These are phyloP conservation scores for Ophiosphaerella narmari DNA, from an alignment of 2,329 filamentous ascomycete species.

Conservation along the genomic window DNA sequence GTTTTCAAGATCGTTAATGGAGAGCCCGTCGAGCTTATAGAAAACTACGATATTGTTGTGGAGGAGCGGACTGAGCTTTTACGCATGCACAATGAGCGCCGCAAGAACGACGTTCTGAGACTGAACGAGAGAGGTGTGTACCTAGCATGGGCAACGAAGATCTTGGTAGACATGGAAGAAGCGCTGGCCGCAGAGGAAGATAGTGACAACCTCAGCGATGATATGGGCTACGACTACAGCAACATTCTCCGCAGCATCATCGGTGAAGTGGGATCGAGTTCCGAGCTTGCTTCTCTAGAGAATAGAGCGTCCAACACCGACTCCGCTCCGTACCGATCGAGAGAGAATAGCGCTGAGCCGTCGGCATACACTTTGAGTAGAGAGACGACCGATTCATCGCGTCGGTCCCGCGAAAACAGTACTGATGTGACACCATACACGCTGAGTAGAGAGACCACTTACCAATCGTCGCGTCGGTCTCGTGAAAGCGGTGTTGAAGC, in stretches of 20 bases:
- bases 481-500: too few species aligned
- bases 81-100: constrained; percentile 7
- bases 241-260: constrained; percentile 22
- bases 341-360: not conserved
- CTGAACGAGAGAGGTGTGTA: constrained; percentile 3
- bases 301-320: not conserved
- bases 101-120: constrained; percentile 5
- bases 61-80: constrained; percentile 21
- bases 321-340: not conserved
- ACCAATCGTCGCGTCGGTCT: not conserved
- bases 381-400: not conserved
- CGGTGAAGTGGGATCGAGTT: constrained; percentile 3
- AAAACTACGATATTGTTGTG: constrained; percentile 7
- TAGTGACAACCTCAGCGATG: not conserved
- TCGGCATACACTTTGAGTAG: not conserved
- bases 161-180: constrained; percentile 14
- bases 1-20: constrained; percentile 1
- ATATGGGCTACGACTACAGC: constrained; percentile 15
- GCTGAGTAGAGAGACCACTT: not conserved
- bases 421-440: not conserved
- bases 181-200: constrained; percentile 1
- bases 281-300: not conserved
- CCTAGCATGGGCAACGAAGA: constrained; percentile 20
- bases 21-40: constrained; percentile 1
- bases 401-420: not conserved